A percentile compares a stretch with the other conserved stretches of the same genome.
phyloP scores from a whole-genome alignment of 2,329 filamentous ascomycete genomes.

The Colletotrichum sp. region DNA sequence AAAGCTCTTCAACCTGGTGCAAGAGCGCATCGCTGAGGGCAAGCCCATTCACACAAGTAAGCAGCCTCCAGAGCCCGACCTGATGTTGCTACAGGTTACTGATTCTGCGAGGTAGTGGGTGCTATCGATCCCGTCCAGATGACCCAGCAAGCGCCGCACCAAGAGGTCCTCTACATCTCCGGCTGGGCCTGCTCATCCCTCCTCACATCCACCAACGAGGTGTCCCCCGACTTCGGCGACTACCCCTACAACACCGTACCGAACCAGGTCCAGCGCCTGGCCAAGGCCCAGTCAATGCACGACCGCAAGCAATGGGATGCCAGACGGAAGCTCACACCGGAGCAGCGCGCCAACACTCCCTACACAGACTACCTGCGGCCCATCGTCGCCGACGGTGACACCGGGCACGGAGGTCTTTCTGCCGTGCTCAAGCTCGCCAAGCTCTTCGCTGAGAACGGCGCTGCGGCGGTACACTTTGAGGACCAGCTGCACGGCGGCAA shows the following conservation, averaged over 20 bases:
- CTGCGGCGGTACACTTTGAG: slow-evolving; percentile 95
- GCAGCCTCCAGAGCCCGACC: slow-evolving; percentile 28
- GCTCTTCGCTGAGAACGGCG: slow-evolving; percentile 95
- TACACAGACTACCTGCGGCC: slow-evolving; percentile 93
- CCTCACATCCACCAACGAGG: slow-evolving; percentile 93
- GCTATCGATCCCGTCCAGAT: slow-evolving; percentile 99
- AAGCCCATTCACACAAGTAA: slow-evolving; percentile 92
- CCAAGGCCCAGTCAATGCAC: slow-evolving; percentile 96
- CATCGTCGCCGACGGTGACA: slow-evolving; percentile 96
- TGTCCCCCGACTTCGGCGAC: slow-evolving; percentile 96
- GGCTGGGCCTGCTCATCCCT: slow-evolving; percentile 98
- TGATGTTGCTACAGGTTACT: slow-evolving; percentile 7
- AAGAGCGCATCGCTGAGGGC: slow-evolving; percentile 76
- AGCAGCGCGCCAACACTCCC: slow-evolving; percentile 75
- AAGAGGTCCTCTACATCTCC: slow-evolving; percentile 94
- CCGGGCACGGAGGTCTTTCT: slow-evolving; percentile 89
- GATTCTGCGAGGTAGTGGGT: slow-evolving; percentile 67
- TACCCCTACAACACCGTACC: slow-evolving; percentile 99
- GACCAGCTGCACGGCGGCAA: slow-evolving; percentile 98
- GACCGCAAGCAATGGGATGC: slow-evolving; percentile 94
- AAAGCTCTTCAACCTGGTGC: slow-evolving; percentile 90
- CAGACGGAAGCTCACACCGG: slow-evolving; percentile 76
- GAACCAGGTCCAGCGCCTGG: slow-evolving; percentile 94
- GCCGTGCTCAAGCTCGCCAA: slow-evolving; percentile 96
- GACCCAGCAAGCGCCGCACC: slow-evolving; percentile 96